These are phyloP conservation scores for Xylaria sp. DNA, from an alignment of 2,329 filamentous ascomycete genomes.

Conservation along the genomic window DNA sequence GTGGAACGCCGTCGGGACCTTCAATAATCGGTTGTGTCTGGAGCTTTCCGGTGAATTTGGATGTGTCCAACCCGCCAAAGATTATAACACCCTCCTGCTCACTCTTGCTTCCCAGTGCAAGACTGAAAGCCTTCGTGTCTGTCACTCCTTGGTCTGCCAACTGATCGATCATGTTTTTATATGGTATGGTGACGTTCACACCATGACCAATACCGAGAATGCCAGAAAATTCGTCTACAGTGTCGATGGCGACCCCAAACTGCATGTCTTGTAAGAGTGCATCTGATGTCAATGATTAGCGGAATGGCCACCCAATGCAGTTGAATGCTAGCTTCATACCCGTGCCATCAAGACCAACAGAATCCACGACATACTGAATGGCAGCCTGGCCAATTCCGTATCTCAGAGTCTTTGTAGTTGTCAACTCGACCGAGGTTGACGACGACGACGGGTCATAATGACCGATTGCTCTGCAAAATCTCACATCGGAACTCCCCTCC, in stretches of 20 bases:
- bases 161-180: conserved; percentile 59
- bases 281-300: conserved; percentile 30
- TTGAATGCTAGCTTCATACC: conserved; percentile 26
- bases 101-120: conserved; percentile 68
- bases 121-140: conserved; percentile 65
- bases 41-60: conserved; percentile 66
- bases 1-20: conserved; percentile 57
- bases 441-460: conserved; percentile 52
- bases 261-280: conserved; percentile 58
- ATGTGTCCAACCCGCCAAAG: conserved; percentile 71
- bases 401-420: conserved; percentile 47
- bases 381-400: conserved; percentile 60
- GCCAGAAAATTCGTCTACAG: conserved; percentile 55
- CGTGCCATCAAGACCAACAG: conserved; percentile 50
- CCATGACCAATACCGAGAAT: conserved; percentile 80
- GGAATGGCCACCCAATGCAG: neutral
- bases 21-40: conserved; percentile 66
- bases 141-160: conserved; percentile 59
- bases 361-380: conserved; percentile 57
- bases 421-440: conserved; percentile 44
- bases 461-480: conserved; percentile 54
- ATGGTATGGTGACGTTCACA: conserved; percentile 50
- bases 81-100: conserved; percentile 67
- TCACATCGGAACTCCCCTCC: conserved; percentile 43
- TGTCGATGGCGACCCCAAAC: conserved; percentile 67